These are phyloP conservation scores for Carex parvula DNA, from an alignment of 176 grass and related monocot genomes.

Conservation along the genomic window DNA sequence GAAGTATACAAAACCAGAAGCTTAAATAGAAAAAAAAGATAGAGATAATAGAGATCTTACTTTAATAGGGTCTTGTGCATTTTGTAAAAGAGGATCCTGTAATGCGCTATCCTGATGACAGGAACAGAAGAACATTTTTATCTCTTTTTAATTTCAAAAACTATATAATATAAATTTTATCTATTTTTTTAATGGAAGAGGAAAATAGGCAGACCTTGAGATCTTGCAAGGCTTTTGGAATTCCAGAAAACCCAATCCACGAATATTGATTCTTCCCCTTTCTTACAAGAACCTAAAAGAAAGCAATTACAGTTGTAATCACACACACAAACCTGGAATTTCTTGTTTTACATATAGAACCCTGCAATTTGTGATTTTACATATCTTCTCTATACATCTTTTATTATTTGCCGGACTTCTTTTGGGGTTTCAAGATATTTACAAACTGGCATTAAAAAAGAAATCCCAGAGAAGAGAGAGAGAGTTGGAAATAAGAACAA, in stretches of 20 bases:
- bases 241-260: conserved; percentile 10
- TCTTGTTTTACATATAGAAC: neutral
- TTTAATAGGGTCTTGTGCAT: conserved; percentile 37
- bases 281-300: conserved; percentile 60
- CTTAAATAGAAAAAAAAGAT: neutral
- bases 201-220: no score
- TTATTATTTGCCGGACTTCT: neutral
- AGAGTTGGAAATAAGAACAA: neutral
- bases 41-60: conserved; percentile 16
- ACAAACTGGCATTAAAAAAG: neutral
- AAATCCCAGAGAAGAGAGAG: neutral
- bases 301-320: neutral
- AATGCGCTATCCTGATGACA: no score
- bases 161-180: no score
- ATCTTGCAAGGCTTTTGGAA: no score
- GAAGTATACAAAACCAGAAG: neutral
- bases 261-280: conserved; percentile 77
- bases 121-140: no score
- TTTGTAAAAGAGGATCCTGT: no score
- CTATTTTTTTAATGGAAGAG: no score
- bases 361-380: neutral
- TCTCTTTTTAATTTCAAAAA: no score
- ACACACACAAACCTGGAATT: neutral
- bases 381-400: neutral
- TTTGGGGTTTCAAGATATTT: neutral